Evolutionary conservation across 2,329 filamentous ascomycete genomes (phyloP).

Genomic region (Sphaceloma murrayae): DNA sequence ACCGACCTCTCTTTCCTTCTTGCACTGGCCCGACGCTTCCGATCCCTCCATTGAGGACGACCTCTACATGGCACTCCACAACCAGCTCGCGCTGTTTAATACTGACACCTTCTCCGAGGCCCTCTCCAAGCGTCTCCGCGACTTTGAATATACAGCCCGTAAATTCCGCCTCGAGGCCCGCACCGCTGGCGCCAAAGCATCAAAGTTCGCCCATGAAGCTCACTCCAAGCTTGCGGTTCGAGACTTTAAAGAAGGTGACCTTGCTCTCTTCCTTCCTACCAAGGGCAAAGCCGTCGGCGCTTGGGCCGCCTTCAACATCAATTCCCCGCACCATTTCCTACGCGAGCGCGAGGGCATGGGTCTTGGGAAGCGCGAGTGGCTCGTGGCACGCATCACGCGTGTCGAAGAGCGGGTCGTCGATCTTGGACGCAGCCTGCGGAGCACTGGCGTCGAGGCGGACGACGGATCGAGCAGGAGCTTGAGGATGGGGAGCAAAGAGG

Average conservation of each 20-base stretch:
- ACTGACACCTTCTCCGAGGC: conserved; percentile 76
- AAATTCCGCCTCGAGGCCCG: conserved; percentile 88
- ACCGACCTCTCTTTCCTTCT: conserved; percentile 53
- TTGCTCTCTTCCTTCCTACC: conserved; percentile 88
- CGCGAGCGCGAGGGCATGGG: conserved; percentile 86
- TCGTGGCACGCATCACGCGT: conserved; percentile 86
- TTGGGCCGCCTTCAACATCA: conserved; percentile 98
- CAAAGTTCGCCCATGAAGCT: conserved; percentile 69
- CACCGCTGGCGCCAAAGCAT: conserved; percentile 73
- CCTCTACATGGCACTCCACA: conserved; percentile 66
- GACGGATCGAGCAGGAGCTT: conserved; percentile 21
- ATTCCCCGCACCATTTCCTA: conserved; percentile 92
- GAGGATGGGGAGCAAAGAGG: conserved; percentile 17
- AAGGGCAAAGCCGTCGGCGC: conserved; percentile 88
- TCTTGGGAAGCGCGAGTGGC: conserved; percentile 78
- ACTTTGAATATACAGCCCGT: conserved; percentile 83
- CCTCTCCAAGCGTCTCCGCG: conserved; percentile 79
- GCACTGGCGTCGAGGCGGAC: conserved; percentile 24
- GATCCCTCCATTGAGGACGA: conserved; percentile 57
- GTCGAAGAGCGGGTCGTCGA: conserved; percentile 92
- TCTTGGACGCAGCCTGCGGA: conserved; percentile 39
- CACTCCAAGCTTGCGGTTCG: conserved; percentile 95
- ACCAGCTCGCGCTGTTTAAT: conserved; percentile 67
- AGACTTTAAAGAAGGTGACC: conserved; percentile 91
- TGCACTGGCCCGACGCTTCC: conserved; percentile 72